phyloP scores from a whole-genome alignment of 164 flowering plant genomes.

The Berberis vulgaris region DNA sequence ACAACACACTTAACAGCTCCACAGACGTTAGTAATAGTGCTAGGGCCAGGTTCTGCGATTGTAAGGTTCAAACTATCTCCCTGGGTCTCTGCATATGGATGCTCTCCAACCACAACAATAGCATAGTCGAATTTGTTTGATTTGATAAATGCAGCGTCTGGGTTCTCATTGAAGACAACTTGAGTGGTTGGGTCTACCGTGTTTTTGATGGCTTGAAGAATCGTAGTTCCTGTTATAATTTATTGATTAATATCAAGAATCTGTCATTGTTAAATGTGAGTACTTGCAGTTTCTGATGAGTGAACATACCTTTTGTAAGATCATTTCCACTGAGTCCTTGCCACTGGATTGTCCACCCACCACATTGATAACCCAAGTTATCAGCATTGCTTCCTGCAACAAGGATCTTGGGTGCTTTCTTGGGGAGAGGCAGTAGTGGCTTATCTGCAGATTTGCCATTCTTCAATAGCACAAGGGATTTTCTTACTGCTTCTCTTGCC shows the following conservation, averaged over 20 bases:
- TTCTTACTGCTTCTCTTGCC: constrained; percentile 33
- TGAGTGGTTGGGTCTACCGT: constrained; percentile 30
- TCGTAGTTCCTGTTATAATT: constrained; percentile 34
- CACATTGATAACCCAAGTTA: constrained; percentile 33
- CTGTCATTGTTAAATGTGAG: not conserved
- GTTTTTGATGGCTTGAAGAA: constrained; percentile 24
- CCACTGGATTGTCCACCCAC: constrained; percentile 35
- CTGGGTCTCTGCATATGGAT: constrained; percentile 29
- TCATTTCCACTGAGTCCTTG: constrained; percentile 26
- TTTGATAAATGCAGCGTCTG: constrained; percentile 22
- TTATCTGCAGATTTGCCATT: constrained; percentile 18
- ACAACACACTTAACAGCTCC: constrained; percentile 33
- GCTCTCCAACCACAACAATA: constrained; percentile 40
- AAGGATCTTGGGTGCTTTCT: constrained; percentile 29
- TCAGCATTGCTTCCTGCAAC: constrained; percentile 32
- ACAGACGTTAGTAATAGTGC: constrained; percentile 25
- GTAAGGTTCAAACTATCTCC: constrained; percentile 36
- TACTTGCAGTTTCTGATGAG: not conserved
- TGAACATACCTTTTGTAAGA: constrained; percentile 20
- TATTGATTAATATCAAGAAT: not conserved
- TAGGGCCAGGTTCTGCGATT: constrained; percentile 28
- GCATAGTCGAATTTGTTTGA: constrained; percentile 33
- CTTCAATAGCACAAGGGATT: constrained; percentile 29
- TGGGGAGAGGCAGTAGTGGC: constrained; percentile 25
- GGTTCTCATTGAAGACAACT: constrained; percentile 31